Base-by-base conservation (phyloP, 441 rosid genomes). In the Erysimum cheiri region DNA sequence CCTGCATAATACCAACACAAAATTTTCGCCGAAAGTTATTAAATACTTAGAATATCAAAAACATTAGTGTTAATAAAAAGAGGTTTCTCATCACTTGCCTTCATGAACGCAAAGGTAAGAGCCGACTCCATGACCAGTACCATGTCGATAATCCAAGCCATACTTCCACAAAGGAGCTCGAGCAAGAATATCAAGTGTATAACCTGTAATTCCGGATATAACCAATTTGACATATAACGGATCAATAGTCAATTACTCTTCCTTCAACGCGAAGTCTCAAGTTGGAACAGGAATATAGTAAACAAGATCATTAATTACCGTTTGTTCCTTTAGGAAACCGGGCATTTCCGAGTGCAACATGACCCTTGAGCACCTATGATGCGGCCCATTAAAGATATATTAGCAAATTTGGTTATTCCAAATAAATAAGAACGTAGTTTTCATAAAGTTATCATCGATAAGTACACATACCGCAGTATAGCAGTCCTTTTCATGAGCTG, bases 71-170 rank as follows among this genome's bases (percentile, higher is more conserved):
- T 24, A 9, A 10, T 37, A 0, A 41, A 32, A 61, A 70, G 37
- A 35, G 32, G 35, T 53, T 49, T 41, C 55, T 72, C 55, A 80
- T 69, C 33, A 70, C 85, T 70, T 70, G 83, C 99, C 99, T 88
- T 92, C 99, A 83, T 95, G 99, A 77, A 95, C 98, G 37, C 78
- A 85, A 62, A 95, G 84, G 82, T 89, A 95, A 71, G 99, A 95
- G 26, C 99, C 98, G 46, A 95, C 82, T 65, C 99, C 98, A 81
- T 95, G 99, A 68, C 99, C 99, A 60, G 99, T 95, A 41, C 97
- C 99, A 63, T 95, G 99, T 47, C 93, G 85, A 77, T 87, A 95
- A 80, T 92, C 97, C 75, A 95, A 96, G 54, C 99, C 99, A 65
- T 87, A 47, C 77, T 87, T 84, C 97, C 97, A 95, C 78, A 90